Base-by-base conservation (phyloP, 169 alveolate genomes). In the Besnoitia besnoiti region DNA sequence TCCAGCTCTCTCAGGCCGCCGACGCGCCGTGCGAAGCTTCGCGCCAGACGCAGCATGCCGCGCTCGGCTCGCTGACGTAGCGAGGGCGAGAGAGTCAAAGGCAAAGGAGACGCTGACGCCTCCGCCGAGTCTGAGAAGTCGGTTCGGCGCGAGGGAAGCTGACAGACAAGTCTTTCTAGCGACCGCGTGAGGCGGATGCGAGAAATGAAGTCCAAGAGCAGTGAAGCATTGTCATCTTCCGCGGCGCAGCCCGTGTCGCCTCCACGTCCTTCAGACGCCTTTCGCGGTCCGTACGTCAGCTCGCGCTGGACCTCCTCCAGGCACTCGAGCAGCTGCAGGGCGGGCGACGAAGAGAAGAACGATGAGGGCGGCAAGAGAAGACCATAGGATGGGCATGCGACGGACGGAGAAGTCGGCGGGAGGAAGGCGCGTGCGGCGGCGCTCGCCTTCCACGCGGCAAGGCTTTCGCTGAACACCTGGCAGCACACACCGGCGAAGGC, bases 1-100 rank as follows among this genome's bases (percentile, higher is more conserved):
- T 55, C 67, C 67, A 55, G 67, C 67, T 55, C 24, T n/a, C 27
- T 55, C 67, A n/a, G 5, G 67, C 67, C 67, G 30, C 67, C 67
- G 7, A 0, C 33, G 33, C 67, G 67, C 27, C 67, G 67, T 1
- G 33, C 12, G 67, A 55, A 55, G 24, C 67, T 55, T 5, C 67
- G 67, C 12, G 67, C 67, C 33, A 73, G 47, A 2, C 82, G 82
- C 39, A 73, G 46, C 39, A 73, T 37, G 46, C 82, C 16, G 39
- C 82, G 82, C 27, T n/a, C 82, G 39, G 82, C 46, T n/a, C n/a
- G 16, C 44, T n/a, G 47, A 10, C 82, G 82, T 16, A 73, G 82
- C 39, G 82, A 10, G n/a, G 82, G 39, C 3, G 82, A 73, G n/a
- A 30, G 79, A 62, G 39, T 10, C 8, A n/a, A 35, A 73, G 44